Conservation (phyloP, 2,329 filamentous ascomycete genomes). For the Pseudofabraea citricarpa region DNA sequence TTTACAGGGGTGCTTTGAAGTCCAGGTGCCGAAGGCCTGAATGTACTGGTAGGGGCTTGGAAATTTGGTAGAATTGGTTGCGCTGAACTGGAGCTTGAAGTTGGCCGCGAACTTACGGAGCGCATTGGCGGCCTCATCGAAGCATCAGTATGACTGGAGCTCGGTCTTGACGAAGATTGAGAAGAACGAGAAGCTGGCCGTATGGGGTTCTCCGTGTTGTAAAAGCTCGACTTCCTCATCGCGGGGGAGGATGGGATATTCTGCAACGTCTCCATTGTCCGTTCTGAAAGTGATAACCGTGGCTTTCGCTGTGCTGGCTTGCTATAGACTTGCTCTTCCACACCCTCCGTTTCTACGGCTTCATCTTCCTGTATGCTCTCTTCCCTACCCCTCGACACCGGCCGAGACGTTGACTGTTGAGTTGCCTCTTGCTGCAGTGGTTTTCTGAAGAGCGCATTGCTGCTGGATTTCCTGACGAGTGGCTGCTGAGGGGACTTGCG, state of each 20-base stretch:
- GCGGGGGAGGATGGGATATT: conserved; percentile 74
- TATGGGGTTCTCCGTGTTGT: conserved; percentile 56
- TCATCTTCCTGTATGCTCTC: too few relatives aligned
- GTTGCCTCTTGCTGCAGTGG: conserved; percentile 11
- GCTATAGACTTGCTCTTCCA: conserved; percentile 1
- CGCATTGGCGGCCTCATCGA: conserved; percentile 47
- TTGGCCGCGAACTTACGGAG: conserved; percentile 46
- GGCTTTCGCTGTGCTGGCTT: conserved; percentile 8
- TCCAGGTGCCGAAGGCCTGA: conserved; percentile 36
- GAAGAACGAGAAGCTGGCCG: conserved; percentile 36
- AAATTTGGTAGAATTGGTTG: conserved; percentile 31
- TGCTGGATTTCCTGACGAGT: conserved; percentile 13
- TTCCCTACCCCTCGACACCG: conserved; percentile 2
- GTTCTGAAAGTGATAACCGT: conserved; percentile 65
- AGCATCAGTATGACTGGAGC: conserved; percentile 55
- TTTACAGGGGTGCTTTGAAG: conserved; percentile 40
- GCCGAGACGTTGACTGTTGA: conserved; percentile 5
- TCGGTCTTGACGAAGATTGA: conserved; percentile 20
- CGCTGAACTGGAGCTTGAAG: conserved; percentile 47
- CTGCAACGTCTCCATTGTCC: conserved; percentile 80
- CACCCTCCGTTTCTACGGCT: conserved; percentile 12
- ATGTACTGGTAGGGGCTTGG: conserved; percentile 38
- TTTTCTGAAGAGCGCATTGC: conserved; percentile 16
- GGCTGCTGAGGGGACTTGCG: conserved; percentile 8
- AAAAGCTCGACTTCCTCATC: conserved; percentile 67